Evolutionary conservation across 148 eudicot species (phyloP), one percentile per base, ranked within the genome.

Genomic region (Pharnaceum exiguum): DNA sequence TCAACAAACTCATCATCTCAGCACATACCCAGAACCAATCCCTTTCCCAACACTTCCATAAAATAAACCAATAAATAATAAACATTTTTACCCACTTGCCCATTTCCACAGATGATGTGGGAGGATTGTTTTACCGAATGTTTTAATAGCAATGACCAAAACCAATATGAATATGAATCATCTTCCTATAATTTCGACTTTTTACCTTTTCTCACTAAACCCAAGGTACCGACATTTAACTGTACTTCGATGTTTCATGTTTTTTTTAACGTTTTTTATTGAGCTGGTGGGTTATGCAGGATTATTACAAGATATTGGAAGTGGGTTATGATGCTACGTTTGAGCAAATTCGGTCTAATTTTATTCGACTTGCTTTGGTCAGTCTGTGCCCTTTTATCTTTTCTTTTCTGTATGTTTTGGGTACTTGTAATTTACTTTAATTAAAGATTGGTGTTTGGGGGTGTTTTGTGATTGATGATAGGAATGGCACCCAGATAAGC

Each of bases 401-500:
- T 30, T 23, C 1, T 53, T 19, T 47, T 31, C 58, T 5, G 19
- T 2, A 0, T 53, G 38, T 13, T 46, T 7, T 55, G 31, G 32
- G 36, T n/a, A 5, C 0, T 36, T 5, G 15, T n/a, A 27, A 55
- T 5, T 36, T 36, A 17, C 10, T 23, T 48, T 51, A 26, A 45
- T 23, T 50, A 31, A 30, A 47, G 15, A 10, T 46, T n/a, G n/a
- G n/a, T n/a, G n/a, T 24, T 33, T 48, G 19, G 25, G 39, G 56
- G 22, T 7, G 24, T 35, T 51, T 43, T 71, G 62, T 48, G 71
- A 29, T 50, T n/a, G n/a, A n/a, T n/a, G n/a, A 51, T 72, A 91
- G 98, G 88, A 85, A 78, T 91, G 96, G 94, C 98, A 91, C 69
- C 98, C 98, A 9, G 98, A 91, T 67, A 91, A 91, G 77, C 72